Evolutionary conservation across 768 basidiomycete genomes (phyloP).

Genomic region (Leccinellum albellum): DNA sequence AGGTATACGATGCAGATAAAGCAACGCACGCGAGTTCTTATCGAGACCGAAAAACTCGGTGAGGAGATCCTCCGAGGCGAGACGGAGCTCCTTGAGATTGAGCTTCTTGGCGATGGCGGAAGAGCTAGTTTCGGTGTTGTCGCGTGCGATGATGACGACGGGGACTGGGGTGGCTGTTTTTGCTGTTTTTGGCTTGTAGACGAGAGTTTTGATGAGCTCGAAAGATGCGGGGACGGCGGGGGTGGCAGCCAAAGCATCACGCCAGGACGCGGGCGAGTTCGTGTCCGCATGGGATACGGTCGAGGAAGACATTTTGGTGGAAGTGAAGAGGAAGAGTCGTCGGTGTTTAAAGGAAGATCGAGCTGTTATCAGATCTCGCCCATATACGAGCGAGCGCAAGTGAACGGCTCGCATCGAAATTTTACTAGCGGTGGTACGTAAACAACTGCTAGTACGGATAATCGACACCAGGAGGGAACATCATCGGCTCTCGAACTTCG

Average conservation of each 20-base stretch:
- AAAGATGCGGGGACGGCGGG: conserved; percentile 53
- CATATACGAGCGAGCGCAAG: conserved; percentile 13
- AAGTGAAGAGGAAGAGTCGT: conserved; percentile 8
- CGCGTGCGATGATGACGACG: conserved; percentile 81
- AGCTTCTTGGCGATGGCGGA: conserved; percentile 73
- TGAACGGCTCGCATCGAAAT: conserved; percentile 25
- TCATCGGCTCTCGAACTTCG: conserved; percentile 64
- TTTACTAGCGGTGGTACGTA: conserved; percentile 16
- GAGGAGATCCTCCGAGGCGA: conserved; percentile 84
- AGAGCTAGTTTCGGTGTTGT: conserved; percentile 80
- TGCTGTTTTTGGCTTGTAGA: conserved; percentile 97
- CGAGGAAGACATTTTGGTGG: conserved; percentile 33
- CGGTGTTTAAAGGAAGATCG: conserved; percentile 14
- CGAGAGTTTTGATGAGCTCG: conserved; percentile 80
- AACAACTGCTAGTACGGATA: conserved; percentile 28
- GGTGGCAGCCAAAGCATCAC: conserved; percentile 57
- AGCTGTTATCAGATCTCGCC: conserved; percentile 20
- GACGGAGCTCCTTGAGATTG: conserved; percentile 79
- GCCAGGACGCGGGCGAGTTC: conserved; percentile 74
- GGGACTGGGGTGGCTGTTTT: conserved; percentile 82
- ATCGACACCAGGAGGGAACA: conserved; percentile 57
- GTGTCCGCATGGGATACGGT: conserved; percentile 57
- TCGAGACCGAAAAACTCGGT: conserved; percentile 78
- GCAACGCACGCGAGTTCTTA: conserved; percentile 80
- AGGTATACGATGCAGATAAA: neutral